Evolutionary conservation across 805 yeast genomes (phyloP), one percentile per base, ranked within the genome.

Genomic region (Dipodascopsis tothii): DNA sequence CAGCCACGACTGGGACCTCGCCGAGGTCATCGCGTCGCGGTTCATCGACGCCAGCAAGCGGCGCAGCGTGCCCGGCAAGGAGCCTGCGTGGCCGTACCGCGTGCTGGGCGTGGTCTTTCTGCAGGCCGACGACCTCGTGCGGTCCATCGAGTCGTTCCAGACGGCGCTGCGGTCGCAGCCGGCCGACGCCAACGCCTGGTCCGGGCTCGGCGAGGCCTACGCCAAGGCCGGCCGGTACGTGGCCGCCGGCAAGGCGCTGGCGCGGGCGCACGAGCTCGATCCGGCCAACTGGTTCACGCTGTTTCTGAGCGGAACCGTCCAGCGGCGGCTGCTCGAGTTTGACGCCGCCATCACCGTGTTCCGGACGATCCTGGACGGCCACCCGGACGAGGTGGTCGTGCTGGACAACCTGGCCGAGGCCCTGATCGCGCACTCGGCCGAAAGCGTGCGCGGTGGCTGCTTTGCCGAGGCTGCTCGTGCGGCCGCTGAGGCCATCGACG

Each of bases 191-290:
- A 81, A 84, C 51, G 81, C 95, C 2, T 90, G 97, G 96, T 69
- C 83, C 22, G 96, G 96, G 1, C 67, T 92, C n/a, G 98, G 98
- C n/a, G 97, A 92, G 60, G 90, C 96, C 0, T 92, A 92, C 61
- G 69, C 74, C 43, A 75, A 78, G 21, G 77, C 92, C 61, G 98
- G 98, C 2, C 72, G 95, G 48, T 67, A 81, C 35, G 88, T 84
- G 44, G 94, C 97, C 2, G 85, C 95, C 0, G 69, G 75, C 6
- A 87, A 84, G 61, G 96, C 92, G 1, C 83, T 87, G 55, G 69
- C 68, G 23, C 78, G 78, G 45, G 85, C 88, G 0, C 56, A 77
- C 36, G 70, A 70, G 32, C 53, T 81, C 4, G 73, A 75, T 25
- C 71, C 75, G 0, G 62, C 65, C 1, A 73, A 75, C 40, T 77